Percentiles rank a stretch among this genome's conserved stretches.
These are phyloP conservation scores for Aspergillus carlsbadensis DNA, from an alignment of 495 filamentous ascomycete genomes.

Conservation along the genomic window DNA sequence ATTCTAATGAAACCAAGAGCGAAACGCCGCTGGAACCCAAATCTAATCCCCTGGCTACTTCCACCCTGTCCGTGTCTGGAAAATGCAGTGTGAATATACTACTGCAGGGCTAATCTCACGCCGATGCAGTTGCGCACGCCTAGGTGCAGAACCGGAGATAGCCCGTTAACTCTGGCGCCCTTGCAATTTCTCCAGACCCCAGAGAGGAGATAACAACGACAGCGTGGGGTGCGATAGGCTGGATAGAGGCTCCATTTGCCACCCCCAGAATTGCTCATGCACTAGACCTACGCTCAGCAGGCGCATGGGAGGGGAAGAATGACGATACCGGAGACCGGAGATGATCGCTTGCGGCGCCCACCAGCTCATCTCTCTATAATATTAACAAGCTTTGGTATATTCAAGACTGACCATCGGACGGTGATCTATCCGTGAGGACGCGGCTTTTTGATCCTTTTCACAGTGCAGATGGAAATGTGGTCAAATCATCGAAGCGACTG, in stretches of 20 bases:
- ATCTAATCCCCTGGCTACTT: background rate
- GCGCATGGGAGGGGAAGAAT: background rate
- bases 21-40: background rate
- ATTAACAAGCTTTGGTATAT: background rate
- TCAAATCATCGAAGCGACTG: slow-evolving; percentile 9
- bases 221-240: background rate
- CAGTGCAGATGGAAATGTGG: background rate
- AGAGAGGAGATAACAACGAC: background rate
- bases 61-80: background rate
- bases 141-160: background rate
- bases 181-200: slow-evolving; percentile 1
- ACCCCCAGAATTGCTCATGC: slow-evolving; percentile 1
- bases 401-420: background rate
- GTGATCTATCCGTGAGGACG: background rate
- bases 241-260: background rate
- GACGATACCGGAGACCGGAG: background rate
- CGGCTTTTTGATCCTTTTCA: background rate
- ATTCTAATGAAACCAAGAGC: background rate
- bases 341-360: background rate
- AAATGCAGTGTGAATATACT: background rate
- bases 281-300: background rate
- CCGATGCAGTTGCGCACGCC: background rate
- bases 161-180: background rate
- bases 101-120: slow-evolving; percentile 2
- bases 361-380: background rate